These are phyloP conservation scores for Dionaea muscipula DNA, from an alignment of 179 eudicot genomes.

Conservation along the genomic window DNA sequence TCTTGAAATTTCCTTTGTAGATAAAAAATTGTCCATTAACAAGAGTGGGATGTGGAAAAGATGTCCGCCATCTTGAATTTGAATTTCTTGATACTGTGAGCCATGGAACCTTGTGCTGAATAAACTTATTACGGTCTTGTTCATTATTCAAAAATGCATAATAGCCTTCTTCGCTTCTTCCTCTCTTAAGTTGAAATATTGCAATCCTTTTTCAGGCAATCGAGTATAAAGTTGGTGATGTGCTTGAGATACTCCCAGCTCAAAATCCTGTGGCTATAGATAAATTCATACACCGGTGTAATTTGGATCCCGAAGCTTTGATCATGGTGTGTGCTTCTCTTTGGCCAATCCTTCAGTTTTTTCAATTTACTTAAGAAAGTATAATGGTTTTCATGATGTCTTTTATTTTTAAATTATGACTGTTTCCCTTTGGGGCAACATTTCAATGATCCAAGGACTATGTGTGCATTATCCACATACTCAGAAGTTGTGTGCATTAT, in stretches of 20 bases:
- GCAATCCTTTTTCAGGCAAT: conserved; percentile 22
- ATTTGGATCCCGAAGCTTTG: conserved; percentile 66
- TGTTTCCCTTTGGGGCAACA: no score
- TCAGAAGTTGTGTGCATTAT: no score
- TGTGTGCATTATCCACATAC: no score
- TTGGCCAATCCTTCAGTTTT: not conserved
- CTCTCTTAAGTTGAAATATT: not conserved
- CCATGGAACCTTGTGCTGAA: not conserved
- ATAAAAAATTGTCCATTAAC: conserved; percentile 41
- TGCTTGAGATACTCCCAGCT: conserved; percentile 72
- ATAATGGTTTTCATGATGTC: not conserved
- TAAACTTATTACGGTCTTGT: not conserved
- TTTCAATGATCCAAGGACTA: no score
- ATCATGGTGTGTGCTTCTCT: conserved; percentile 46
- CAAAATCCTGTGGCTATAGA: conserved; percentile 70
- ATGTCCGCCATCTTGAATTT: conserved; percentile 86
- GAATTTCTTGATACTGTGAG: conserved; percentile 66
- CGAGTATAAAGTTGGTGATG: conserved; percentile 84
- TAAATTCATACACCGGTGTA: conserved; percentile 69
- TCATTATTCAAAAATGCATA: not conserved
- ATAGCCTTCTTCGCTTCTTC: not conserved
- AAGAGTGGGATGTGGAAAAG: conserved; percentile 47
- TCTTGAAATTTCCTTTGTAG: conserved; percentile 29
- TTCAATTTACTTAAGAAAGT: not conserved
- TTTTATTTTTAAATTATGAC: no score